These are phyloP conservation scores for Suhomyces maxii DNA, from an alignment of 1,139 yeast species.

Conservation along the genomic window DNA sequence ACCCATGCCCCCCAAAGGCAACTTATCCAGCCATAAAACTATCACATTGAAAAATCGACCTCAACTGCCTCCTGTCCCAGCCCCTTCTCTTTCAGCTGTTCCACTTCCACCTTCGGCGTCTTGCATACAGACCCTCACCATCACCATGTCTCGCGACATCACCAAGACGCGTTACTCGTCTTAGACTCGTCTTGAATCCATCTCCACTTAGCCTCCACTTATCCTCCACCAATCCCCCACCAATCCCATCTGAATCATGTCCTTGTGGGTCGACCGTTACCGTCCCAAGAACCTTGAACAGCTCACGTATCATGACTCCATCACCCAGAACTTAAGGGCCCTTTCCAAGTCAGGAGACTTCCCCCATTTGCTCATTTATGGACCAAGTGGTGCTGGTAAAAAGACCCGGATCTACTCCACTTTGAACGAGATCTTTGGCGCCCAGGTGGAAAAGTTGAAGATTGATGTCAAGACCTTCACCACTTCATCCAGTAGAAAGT, in stretches of 20 bases:
- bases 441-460: slow-evolving; percentile 77
- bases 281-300: slow-evolving; percentile 70
- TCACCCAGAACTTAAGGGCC: slow-evolving; percentile 65
- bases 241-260: slow-evolving; percentile 48
- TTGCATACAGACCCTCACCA: too few species aligned
- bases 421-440: slow-evolving; percentile 76
- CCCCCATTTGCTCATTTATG: slow-evolving; percentile 89
- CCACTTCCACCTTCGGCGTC: too few species aligned
- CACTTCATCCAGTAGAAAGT: slow-evolving; percentile 67
- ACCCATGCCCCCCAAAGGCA: too few species aligned
- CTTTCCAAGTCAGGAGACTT: slow-evolving; percentile 78
- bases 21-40: too few species aligned
- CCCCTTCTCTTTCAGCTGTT: too few species aligned
- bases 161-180: slow-evolving; percentile 7
- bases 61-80: too few species aligned
- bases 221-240: not conserved
- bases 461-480: slow-evolving; percentile 86
- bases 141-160: not conserved
- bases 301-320: slow-evolving; percentile 64
- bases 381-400: slow-evolving; percentile 97
- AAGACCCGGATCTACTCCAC: slow-evolving; percentile 89
- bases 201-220: too few species aligned
- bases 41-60: too few species aligned
- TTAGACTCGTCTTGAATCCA: too few species aligned
- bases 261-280: slow-evolving; percentile 95